Evolutionary conservation across 1,284 basidiomycete species (phyloP).

Genomic region (Ustilago loliicola): DNA sequence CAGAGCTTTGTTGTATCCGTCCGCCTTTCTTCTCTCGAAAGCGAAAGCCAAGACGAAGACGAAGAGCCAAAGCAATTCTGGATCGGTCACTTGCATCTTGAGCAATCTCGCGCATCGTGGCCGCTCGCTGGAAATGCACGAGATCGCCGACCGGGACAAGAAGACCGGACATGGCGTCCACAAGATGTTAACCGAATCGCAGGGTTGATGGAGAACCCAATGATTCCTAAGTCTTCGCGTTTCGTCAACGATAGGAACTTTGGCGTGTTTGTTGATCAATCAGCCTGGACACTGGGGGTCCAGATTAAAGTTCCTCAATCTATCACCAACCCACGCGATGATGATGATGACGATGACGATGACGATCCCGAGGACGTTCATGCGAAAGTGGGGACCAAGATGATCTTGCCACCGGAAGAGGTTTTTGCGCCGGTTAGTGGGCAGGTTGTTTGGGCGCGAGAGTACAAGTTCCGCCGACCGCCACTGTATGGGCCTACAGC

Average conservation of each 20-base stretch:
- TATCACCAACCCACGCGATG: constrained; percentile 46
- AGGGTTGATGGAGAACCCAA: constrained; percentile 58
- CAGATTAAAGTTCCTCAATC: constrained; percentile 47
- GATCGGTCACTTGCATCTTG: constrained; percentile 53
- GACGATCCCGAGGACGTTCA: constrained; percentile 13
- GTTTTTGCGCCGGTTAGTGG: constrained; percentile 61
- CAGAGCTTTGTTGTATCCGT: constrained; percentile 45
- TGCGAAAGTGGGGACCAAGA: constrained; percentile 5
- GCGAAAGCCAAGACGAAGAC: constrained; percentile 16
- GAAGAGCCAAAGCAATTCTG: constrained; percentile 55
- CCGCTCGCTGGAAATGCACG: constrained; percentile 54
- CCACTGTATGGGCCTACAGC: constrained; percentile 52
- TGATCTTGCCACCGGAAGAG: constrained; percentile 42
- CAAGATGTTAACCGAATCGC: constrained; percentile 53
- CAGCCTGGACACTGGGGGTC: constrained; percentile 48
- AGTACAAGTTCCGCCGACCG: constrained; percentile 38
- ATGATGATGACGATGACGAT: constrained; percentile 24
- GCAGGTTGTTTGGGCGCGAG: constrained; percentile 58
- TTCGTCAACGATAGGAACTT: constrained; percentile 39
- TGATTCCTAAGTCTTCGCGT: constrained; percentile 42
- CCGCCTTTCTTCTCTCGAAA: constrained; percentile 11
- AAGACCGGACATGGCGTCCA: constrained; percentile 49
- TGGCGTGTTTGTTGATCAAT: constrained; percentile 51
- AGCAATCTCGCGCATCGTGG: constrained; percentile 51
- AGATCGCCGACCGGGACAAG: constrained; percentile 24